Evolutionary conservation across 164 flowering plant genomes (phyloP).

Genomic region (Cinnamomum chago): DNA sequence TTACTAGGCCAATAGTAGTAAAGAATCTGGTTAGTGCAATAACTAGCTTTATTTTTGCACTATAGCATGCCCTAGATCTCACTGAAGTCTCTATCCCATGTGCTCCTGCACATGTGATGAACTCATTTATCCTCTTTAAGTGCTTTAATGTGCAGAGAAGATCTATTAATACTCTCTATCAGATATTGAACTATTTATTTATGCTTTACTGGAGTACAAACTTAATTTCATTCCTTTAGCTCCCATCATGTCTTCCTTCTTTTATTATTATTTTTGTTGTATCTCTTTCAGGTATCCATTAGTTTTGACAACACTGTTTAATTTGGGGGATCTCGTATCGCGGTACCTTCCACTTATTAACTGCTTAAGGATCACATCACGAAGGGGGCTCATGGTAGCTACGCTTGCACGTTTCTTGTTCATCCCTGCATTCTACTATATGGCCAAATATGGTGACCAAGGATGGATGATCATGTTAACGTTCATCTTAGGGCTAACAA

Average conservation of each 20-base stretch:
- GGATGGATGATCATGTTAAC: conserved; percentile 80
- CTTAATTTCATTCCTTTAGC: neutral
- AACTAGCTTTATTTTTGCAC: neutral
- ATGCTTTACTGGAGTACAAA: neutral
- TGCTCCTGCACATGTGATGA: neutral
- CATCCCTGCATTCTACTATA: conserved; percentile 75
- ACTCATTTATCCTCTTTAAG: neutral
- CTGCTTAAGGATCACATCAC: conserved; percentile 38
- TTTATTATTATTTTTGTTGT: neutral
- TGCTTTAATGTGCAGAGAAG: neutral
- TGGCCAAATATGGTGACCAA: conserved; percentile 65
- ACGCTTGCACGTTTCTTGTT: conserved; percentile 48
- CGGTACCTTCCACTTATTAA: conserved; percentile 57
- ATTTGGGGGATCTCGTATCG: conserved; percentile 64
- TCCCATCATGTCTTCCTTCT: neutral
- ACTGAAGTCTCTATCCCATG: too few species aligned
- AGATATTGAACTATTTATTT: too few species aligned
- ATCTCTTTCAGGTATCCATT: conserved; percentile 57
- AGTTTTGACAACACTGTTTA: conserved; percentile 66
- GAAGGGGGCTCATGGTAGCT: conserved; percentile 41
- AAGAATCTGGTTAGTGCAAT: too few species aligned
- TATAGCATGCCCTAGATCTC: neutral
- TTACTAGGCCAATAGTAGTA: too few species aligned
- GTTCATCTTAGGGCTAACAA: conserved; percentile 52
- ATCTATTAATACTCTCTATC: too few species aligned